Conservation (phyloP, 2,329 filamentous ascomycete species). For the Epichloe typhina region DNA sequence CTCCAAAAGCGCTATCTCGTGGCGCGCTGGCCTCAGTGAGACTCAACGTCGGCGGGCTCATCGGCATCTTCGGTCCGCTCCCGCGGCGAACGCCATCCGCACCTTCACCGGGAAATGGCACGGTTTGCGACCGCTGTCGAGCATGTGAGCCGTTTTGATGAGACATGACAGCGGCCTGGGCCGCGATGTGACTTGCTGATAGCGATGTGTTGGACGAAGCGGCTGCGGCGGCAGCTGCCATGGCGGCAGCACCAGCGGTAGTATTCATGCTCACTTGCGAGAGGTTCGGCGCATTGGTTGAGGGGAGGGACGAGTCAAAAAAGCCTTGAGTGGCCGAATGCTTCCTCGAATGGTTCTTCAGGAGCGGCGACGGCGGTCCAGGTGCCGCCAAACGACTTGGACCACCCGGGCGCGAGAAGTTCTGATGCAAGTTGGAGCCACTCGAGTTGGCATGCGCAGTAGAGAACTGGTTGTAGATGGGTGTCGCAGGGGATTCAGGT, state of each 20-base stretch:
- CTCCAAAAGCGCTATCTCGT: slow-evolving; percentile 39
- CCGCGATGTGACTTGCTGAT: slow-evolving; percentile 65
- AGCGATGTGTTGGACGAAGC: slow-evolving; percentile 16
- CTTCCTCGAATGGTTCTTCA: slow-evolving; percentile 42
- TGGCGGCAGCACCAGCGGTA: slow-evolving; percentile 22
- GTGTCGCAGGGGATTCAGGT: slow-evolving; percentile 26
- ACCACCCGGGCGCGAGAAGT: slow-evolving; percentile 43
- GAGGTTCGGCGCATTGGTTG: slow-evolving; percentile 42
- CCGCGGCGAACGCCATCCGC: slow-evolving; percentile 31
- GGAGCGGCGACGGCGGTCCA: slow-evolving; percentile 17
- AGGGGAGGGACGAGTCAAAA: slow-evolving; percentile 62
- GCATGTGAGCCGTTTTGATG: slow-evolving; percentile 38
- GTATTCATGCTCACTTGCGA: slow-evolving; percentile 35
- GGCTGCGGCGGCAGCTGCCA: slow-evolving; percentile 18
- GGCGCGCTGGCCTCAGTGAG: slow-evolving; percentile 52
- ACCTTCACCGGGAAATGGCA: slow-evolving; percentile 42
- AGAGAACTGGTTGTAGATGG: slow-evolving; percentile 36
- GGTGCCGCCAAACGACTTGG: slow-evolving; percentile 15
- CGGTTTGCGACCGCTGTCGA: slow-evolving; percentile 62
- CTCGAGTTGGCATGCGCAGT: slow-evolving; percentile 32
- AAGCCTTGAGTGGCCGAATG: slow-evolving; percentile 63
- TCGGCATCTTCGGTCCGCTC: slow-evolving; percentile 34
- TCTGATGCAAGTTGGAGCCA: slow-evolving; percentile 33
- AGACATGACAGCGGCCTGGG: slow-evolving; percentile 62
- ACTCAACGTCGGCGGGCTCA: slow-evolving; percentile 49